phyloP scores from a whole-genome alignment of 2,329 filamentous ascomycete genomes.

The Sporothrix globosa region DNA sequence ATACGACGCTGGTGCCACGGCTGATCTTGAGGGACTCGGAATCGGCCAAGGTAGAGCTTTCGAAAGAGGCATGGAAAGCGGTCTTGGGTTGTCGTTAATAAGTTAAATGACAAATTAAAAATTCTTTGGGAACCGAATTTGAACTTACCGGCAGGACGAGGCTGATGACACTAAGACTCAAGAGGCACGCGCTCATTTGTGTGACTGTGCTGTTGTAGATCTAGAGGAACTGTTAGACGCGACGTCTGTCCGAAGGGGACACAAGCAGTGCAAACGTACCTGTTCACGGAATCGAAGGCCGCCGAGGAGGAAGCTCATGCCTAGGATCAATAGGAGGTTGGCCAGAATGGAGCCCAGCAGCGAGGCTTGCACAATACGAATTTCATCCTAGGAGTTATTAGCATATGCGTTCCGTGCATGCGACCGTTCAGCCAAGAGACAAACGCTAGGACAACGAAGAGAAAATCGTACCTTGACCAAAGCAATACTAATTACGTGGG shows the following conservation, averaged over 20 bases:
- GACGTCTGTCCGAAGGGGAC: not conserved
- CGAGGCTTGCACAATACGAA: conserved; percentile 89
- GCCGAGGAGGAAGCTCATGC: conserved; percentile 88
- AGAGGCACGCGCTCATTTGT: conserved; percentile 91
- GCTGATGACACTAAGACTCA: conserved; percentile 89
- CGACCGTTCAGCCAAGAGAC: not conserved
- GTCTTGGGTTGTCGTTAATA: conserved; percentile 59
- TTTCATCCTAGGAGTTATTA: conserved; percentile 63
- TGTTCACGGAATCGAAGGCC: conserved; percentile 87
- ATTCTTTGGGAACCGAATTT: not conserved
- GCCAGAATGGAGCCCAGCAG: conserved; percentile 86
- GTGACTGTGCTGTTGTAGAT: conserved; percentile 95
- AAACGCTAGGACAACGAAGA: not conserved
- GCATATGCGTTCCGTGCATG: conserved; percentile 21
- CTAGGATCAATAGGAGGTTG: conserved; percentile 84
- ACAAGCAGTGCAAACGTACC: conserved; percentile 47
- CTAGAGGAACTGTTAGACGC: conserved; percentile 43
- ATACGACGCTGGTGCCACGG: conserved; percentile 82
- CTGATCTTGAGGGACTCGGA: conserved; percentile 78
- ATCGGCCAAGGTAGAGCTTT: conserved; percentile 64
- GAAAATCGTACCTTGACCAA: conserved; percentile 62
- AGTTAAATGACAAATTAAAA: not conserved
- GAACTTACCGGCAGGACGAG: conserved; percentile 72
- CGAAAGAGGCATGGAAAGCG: conserved; percentile 89
- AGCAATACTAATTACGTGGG: conserved; percentile 62